Conservation (phyloP, 495 filamentous ascomycete species). For the Glonium stellatum region DNA sequence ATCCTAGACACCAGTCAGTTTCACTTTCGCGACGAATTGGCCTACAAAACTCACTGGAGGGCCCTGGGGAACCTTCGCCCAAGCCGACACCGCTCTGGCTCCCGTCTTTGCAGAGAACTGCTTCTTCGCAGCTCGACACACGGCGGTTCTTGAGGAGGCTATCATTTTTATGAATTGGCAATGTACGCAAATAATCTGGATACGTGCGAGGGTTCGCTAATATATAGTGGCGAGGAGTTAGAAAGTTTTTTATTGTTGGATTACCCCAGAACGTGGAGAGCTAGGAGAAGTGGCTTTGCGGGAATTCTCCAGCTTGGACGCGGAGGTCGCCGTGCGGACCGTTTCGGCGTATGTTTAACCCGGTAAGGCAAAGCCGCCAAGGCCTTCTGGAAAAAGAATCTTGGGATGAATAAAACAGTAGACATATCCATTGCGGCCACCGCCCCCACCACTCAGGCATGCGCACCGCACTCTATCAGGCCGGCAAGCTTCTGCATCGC, state of each 20-base stretch:
- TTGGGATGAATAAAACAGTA: too few species aligned
- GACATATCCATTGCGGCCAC: not conserved
- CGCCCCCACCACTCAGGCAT: slow-evolving; percentile 4
- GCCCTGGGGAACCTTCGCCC: slow-evolving; percentile 84
- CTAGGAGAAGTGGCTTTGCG: not conserved
- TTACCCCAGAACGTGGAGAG: slow-evolving; percentile 1
- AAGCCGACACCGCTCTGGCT: slow-evolving; percentile 68
- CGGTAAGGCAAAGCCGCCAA: not conserved
- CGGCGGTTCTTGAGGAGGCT: slow-evolving; percentile 43
- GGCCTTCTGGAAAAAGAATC: not conserved
- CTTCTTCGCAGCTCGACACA: slow-evolving; percentile 45
- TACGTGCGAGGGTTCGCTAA: not conserved
- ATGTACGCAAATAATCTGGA: not conserved
- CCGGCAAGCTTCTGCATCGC: slow-evolving; percentile 3
- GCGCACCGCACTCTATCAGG: slow-evolving; percentile 17
- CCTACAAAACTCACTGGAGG: slow-evolving; percentile 67
- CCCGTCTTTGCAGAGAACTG: slow-evolving; percentile 44
- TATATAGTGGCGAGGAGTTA: not conserved
- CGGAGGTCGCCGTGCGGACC: not conserved
- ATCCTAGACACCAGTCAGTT: slow-evolving; percentile 30
- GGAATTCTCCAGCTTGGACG: not conserved
- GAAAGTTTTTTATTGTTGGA: not conserved
- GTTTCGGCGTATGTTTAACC: not conserved
- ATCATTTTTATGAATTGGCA: slow-evolving; percentile 18
- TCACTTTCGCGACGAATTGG: slow-evolving; percentile 6